These are phyloP conservation scores for Lepidium didymum DNA, from an alignment of 345 rosid genomes.

Conservation along the genomic window DNA sequence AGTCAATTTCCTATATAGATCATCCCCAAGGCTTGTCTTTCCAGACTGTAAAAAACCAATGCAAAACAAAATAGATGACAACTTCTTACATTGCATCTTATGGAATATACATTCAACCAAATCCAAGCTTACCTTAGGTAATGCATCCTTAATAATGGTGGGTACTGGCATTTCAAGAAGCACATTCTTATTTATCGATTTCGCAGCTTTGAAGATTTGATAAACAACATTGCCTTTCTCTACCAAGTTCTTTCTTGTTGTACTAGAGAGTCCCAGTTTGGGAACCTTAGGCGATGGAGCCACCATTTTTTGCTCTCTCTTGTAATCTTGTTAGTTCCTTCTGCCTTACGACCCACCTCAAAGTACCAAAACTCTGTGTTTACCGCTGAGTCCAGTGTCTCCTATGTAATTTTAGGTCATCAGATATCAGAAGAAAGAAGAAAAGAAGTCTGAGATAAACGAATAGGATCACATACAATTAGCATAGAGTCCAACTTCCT, in stretches of 20 bases:
- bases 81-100: not conserved
- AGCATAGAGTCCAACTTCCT: constrained; percentile 87
- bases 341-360: constrained; percentile 66
- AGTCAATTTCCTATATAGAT: constrained; percentile 49
- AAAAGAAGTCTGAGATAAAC: not conserved
- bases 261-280: constrained; percentile 56
- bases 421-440: not conserved
- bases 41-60: constrained; percentile 48
- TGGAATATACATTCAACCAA: not conserved
- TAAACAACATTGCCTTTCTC: constrained; percentile 50
- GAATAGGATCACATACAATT: constrained; percentile 38
- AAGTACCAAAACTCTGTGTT: constrained; percentile 79
- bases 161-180: constrained; percentile 85
- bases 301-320: constrained; percentile 84
- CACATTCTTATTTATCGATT: constrained; percentile 63
- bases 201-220: constrained; percentile 91
- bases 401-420: constrained; percentile 34
- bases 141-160: constrained; percentile 47
- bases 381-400: constrained; percentile 71
- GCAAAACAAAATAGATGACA: not conserved
- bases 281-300: constrained; percentile 93
- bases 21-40: constrained; percentile 63
- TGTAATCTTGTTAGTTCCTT: constrained; percentile 55
- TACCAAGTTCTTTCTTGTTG: constrained; percentile 50
- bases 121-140: constrained; percentile 48